These are phyloP conservation scores for Trametes polyzona DNA, from an alignment of 1,284 basidiomycete species.

Conservation along the genomic window DNA sequence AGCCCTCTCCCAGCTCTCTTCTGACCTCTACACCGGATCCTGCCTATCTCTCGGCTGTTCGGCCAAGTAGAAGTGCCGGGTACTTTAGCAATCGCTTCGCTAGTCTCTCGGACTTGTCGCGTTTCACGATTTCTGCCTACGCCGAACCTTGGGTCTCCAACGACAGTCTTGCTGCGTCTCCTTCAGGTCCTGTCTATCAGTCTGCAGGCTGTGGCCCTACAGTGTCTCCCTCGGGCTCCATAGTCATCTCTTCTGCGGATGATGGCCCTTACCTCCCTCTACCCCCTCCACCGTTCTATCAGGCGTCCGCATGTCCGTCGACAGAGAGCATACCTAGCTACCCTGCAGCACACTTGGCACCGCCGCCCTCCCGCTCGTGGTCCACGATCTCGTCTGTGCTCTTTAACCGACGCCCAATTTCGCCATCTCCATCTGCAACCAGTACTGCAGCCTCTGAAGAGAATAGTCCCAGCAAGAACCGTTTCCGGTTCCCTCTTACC, in stretches of 20 bases:
- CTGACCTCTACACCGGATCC: neutral
- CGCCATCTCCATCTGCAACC: constrained; percentile 21
- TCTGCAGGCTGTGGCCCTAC: constrained; percentile 2
- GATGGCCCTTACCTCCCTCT: neutral
- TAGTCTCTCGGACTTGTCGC: constrained; percentile 19
- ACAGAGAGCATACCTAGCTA: neutral
- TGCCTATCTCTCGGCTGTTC: constrained; percentile 3
- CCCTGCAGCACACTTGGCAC: neutral
- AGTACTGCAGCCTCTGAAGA: constrained; percentile 16
- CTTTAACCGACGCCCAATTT: constrained; percentile 17
- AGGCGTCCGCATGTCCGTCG: constrained; percentile 2
- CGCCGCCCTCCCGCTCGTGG: constrained; percentile 18
- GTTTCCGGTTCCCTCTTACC: constrained; percentile 20
- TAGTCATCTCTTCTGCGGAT: constrained; percentile 15
- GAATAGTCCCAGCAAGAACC: constrained; percentile 9
- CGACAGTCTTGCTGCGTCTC: constrained; percentile 2
- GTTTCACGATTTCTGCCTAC: constrained; percentile 29
- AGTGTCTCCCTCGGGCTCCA: constrained; percentile 17
- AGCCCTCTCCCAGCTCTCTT: neutral
- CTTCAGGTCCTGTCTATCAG: neutral
- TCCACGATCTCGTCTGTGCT: constrained; percentile 25
- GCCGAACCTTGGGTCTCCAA: constrained; percentile 17
- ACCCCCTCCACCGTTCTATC: constrained; percentile 8
- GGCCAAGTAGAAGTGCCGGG: constrained; percentile 11
- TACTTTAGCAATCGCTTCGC: constrained; percentile 24